Conservation (phyloP, 2,329 filamentous ascomycete species). For the Ceratocystis alfenasii region DNA sequence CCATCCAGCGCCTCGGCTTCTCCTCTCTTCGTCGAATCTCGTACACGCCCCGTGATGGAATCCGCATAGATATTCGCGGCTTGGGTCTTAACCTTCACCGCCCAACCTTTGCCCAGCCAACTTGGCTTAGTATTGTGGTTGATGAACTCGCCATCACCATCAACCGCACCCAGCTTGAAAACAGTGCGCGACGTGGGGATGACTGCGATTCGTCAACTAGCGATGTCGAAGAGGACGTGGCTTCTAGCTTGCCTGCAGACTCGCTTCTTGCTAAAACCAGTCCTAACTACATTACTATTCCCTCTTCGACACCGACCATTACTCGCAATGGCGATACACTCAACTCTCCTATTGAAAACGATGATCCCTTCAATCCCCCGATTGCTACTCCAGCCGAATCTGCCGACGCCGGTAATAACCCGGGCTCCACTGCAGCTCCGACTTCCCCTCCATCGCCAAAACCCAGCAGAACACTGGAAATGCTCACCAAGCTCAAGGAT, state of each 20-base stretch:
- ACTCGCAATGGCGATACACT: constrained; percentile 26
- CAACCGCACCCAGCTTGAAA: constrained; percentile 53
- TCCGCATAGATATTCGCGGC: constrained; percentile 79
- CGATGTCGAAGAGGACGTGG: constrained; percentile 15
- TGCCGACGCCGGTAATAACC: constrained; percentile 19
- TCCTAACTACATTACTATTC: neutral
- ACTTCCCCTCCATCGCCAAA: constrained; percentile 26
- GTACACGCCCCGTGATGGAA: constrained; percentile 77
- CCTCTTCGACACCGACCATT: constrained; percentile 23
- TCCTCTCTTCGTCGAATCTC: constrained; percentile 82
- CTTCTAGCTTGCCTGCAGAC: neutral
- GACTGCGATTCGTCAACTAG: constrained; percentile 14
- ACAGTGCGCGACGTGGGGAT: constrained; percentile 28
- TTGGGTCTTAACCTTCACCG: constrained; percentile 80
- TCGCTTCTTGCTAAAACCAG: constrained; percentile 5
- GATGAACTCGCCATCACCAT: constrained; percentile 76
- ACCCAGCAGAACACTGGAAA: constrained; percentile 67
- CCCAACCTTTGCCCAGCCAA: constrained; percentile 92
- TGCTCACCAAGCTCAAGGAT: constrained; percentile 68
- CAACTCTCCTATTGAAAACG: constrained; percentile 22
- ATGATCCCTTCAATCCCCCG: constrained; percentile 23
- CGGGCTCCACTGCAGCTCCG: constrained; percentile 19
- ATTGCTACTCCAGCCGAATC: constrained; percentile 20
- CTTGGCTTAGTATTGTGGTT: constrained; percentile 84
- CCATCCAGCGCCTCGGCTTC: constrained; percentile 89